Percentiles rank a stretch among this genome's conserved stretches.
Evolutionary conservation across 768 basidiomycete genomes (phyloP).

Genomic region (Russula sp.): DNA sequence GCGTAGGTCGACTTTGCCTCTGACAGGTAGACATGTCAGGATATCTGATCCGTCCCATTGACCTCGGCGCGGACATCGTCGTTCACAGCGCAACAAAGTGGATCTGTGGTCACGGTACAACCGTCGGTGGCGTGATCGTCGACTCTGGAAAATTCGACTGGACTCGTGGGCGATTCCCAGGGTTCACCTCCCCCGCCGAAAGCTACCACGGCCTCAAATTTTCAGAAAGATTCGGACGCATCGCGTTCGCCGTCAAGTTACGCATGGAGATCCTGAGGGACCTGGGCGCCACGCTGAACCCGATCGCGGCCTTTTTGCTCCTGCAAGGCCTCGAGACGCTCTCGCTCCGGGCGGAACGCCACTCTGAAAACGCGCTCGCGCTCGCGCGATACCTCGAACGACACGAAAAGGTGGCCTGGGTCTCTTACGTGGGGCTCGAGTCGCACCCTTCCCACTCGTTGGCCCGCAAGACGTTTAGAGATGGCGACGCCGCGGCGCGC

Average conservation of each 20-base stretch:
- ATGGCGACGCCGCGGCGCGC: too few relatives aligned
- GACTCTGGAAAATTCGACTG: conserved; percentile 75
- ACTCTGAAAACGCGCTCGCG: conserved; percentile 60
- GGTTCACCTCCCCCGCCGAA: conserved; percentile 65
- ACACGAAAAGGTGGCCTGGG: conserved; percentile 66
- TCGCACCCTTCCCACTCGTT: conserved; percentile 52
- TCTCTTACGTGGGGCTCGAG: conserved; percentile 66
- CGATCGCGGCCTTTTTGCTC: conserved; percentile 67
- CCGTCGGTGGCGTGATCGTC: conserved; percentile 68
- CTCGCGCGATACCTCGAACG: conserved; percentile 57
- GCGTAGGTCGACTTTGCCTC: not conserved
- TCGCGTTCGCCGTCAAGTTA: conserved; percentile 61
- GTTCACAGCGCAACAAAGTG: conserved; percentile 80
- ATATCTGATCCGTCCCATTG: conserved; percentile 63
- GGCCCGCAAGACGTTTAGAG: conserved; percentile 50
- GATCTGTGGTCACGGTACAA: conserved; percentile 78
- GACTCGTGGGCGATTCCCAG: conserved; percentile 63
- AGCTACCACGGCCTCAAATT: conserved; percentile 70
- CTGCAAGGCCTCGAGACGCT: conserved; percentile 78
- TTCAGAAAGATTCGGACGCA: conserved; percentile 54
- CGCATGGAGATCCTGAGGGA: conserved; percentile 60
- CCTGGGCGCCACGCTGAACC: conserved; percentile 56
- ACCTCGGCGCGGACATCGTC: conserved; percentile 72
- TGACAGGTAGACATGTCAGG: conserved; percentile 19
- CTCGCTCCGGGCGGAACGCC: conserved; percentile 61